Conservation (phyloP, 164 flowering plant genomes). For the Tetracentron sinense region DNA sequence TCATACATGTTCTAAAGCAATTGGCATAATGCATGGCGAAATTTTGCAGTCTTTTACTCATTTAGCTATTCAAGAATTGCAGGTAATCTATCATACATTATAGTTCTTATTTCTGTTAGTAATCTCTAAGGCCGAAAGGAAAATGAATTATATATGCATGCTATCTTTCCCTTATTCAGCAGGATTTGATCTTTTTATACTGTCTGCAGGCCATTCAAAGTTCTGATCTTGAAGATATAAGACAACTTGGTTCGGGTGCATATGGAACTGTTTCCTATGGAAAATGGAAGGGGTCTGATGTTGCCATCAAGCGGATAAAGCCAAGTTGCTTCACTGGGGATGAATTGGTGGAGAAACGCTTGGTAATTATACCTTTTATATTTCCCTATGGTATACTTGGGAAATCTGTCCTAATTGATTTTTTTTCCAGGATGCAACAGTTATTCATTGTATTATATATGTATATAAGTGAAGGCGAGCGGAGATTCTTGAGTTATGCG, state of each 20-base stretch:
- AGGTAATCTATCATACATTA: conserved; percentile 18
- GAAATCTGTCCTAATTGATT: too few relatives aligned
- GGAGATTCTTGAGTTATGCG: too few relatives aligned
- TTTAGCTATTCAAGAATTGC: conserved; percentile 25
- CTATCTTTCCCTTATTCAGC: too few relatives aligned
- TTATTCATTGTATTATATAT: too few relatives aligned
- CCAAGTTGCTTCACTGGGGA: conserved; percentile 29
- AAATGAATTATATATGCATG: not conserved
- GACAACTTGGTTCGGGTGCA: conserved; percentile 36
- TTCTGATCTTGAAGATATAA: conserved; percentile 36
- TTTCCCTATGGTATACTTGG: not conserved
- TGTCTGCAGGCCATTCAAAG: conserved; percentile 27
- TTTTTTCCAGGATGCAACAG: too few relatives aligned
- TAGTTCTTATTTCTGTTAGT: not conserved
- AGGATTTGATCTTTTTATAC: not conserved
- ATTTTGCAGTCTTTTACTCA: conserved; percentile 16
- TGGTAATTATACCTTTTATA: conserved; percentile 26
- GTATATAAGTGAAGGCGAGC: too few relatives aligned
- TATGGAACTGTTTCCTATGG: conserved; percentile 44
- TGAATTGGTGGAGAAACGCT: conserved; percentile 23
- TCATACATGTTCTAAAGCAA: conserved; percentile 12
- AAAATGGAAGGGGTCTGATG: conserved; percentile 49
- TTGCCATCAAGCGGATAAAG: conserved; percentile 39
- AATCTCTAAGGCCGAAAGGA: not conserved
- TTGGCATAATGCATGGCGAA: conserved; percentile 11